These are phyloP conservation scores for Acer yangbiense DNA, from an alignment of 345 rosid species.

Conservation along the genomic window DNA sequence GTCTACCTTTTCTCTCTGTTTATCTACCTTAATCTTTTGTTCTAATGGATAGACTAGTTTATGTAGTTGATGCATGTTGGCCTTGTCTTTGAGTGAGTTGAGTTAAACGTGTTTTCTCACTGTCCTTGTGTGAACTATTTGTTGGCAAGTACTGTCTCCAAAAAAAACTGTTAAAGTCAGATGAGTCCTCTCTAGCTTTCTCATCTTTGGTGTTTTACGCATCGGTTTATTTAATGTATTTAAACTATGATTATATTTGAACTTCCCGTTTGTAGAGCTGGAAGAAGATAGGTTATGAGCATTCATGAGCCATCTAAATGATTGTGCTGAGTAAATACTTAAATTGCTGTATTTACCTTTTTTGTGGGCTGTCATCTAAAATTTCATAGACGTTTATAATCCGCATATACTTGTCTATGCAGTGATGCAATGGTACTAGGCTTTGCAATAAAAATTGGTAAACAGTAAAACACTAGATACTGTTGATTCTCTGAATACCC, in stretches of 20 bases:
- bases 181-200: background rate
- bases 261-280: background rate
- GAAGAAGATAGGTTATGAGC: background rate
- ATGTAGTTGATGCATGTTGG: constrained; percentile 1
- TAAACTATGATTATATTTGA: background rate
- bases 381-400: background rate
- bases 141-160: background rate
- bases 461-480: background rate
- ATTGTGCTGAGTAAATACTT: background rate
- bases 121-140: background rate
- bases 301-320: background rate
- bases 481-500: background rate
- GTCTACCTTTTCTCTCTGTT: background rate
- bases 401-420: background rate
- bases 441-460: background rate
- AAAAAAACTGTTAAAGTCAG: background rate
- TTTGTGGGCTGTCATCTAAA: background rate
- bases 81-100: background rate
- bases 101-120: background rate
- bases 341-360: background rate
- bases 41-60: background rate
- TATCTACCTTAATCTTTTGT: background rate
- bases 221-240: background rate
- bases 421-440: background rate
- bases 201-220: background rate